Conservation (phyloP, 2,329 filamentous ascomycete genomes). For the Hysterium pulicare region DNA sequence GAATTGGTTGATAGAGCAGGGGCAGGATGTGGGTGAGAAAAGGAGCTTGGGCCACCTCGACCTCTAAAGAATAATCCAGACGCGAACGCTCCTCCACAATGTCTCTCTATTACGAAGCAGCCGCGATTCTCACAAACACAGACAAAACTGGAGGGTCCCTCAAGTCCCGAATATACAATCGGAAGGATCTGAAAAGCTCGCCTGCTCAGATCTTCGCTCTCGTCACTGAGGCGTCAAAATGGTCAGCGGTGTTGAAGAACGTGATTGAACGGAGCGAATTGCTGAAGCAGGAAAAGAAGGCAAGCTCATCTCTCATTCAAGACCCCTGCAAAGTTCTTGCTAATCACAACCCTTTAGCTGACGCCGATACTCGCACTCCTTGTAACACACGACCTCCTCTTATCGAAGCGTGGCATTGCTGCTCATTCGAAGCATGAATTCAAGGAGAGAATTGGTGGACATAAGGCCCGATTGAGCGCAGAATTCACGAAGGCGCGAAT, state of each 20-base stretch:
- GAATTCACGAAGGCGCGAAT: slow-evolving; percentile 81
- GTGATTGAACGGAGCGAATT: slow-evolving; percentile 80
- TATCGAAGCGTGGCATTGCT: slow-evolving; percentile 78
- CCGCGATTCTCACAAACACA: slow-evolving; percentile 64
- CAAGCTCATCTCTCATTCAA: slow-evolving; percentile 37
- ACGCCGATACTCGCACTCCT: slow-evolving; percentile 76
- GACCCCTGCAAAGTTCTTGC: background rate
- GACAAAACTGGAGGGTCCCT: slow-evolving; percentile 73
- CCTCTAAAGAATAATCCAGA: too few species aligned
- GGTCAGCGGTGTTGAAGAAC: slow-evolving; percentile 80
- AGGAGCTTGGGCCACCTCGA: too few species aligned
- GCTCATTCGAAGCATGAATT: slow-evolving; percentile 77
- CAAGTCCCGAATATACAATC: slow-evolving; percentile 78
- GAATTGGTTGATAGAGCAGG: too few species aligned
- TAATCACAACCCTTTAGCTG: slow-evolving; percentile 58
- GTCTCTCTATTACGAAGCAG: slow-evolving; percentile 95
- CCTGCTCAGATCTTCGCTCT: slow-evolving; percentile 84
- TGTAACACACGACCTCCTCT: slow-evolving; percentile 79
- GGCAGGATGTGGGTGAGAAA: too few species aligned
- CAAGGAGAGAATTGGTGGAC: slow-evolving; percentile 68
- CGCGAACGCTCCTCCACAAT: too few species aligned
- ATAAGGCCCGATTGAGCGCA: slow-evolving; percentile 75
- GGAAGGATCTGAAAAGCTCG: slow-evolving; percentile 70
- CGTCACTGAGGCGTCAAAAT: slow-evolving; percentile 83
- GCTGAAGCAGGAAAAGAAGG: slow-evolving; percentile 79